Base-by-base conservation (phyloP, 345 rosid species). In the Camelina neglecta region DNA sequence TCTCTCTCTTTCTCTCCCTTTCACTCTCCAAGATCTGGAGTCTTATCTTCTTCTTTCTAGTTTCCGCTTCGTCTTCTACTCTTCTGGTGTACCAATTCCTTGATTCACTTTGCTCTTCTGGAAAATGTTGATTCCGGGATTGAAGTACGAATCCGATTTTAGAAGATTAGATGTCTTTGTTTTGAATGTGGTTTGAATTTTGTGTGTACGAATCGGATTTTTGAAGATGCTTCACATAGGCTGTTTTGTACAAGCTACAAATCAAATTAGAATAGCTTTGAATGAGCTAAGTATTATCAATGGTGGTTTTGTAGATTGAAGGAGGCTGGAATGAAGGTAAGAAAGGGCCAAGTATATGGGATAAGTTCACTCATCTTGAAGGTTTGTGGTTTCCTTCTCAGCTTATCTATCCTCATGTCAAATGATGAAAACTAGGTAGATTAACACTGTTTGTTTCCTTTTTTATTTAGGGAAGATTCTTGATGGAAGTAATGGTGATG, bases 301-400 rank as follows among this genome's bases (percentile, higher is more conserved):
- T 60, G 26, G 10, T 61, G 12, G 12, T 9, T 24, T 81, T 74
- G 21, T 78, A 91, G 98, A 87, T 93, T 76, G 98, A 93, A 88
- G 98, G 98, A 78, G 98, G 85, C 8, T 75, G 85, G 80, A 74
- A 75, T 45, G 98, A 88, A 58, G 98, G 93, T 24, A 86, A 87
- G 8, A 84, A 89, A 62, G 98, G 97, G 54, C 82, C 92, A 48
- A 84, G 86, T 74, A 90, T 91, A 66, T 91, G 98, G 98, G 98
- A 91, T 68, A 87, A 83, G 72, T 91, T 91, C 71, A 50, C 95
- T n/a, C 96, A 80, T 63, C 71, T 77, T 9, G 73, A 85, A 83
- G 98, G 96, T 86, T 31, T 67, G 9, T 13, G 9, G 11, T 62
- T 59, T 7, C 45, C 39, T 66, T 73, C 33, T 55, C 53, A 21